Evolutionary conservation across 306 rosid species (phyloP).

Genomic region (Psophocarpus tetragonolobus): DNA sequence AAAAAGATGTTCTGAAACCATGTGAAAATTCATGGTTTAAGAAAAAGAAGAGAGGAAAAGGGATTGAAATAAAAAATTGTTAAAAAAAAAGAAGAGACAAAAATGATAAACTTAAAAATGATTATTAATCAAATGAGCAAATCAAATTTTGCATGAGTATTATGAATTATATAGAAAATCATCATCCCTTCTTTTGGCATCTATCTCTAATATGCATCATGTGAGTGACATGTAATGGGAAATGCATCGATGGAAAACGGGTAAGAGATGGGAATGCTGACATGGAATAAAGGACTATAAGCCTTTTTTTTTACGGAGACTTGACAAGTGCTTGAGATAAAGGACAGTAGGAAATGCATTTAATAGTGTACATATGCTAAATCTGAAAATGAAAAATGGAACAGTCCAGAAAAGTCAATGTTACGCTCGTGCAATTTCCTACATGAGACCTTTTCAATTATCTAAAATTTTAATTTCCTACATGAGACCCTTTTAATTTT

Average conservation of each 20-base stretch:
- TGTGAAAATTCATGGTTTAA: too few species aligned
- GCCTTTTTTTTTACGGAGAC: background rate
- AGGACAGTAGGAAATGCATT: conserved; percentile 23
- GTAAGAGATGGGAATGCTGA: conserved; percentile 18
- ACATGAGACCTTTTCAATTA: background rate
- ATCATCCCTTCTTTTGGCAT: too few species aligned
- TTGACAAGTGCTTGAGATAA: conserved; percentile 12
- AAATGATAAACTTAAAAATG: too few species aligned
- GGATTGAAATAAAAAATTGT: too few species aligned
- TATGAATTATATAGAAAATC: too few species aligned
- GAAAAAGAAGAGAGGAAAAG: too few species aligned
- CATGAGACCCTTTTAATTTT: too few species aligned
- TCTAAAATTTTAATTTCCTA: conserved; percentile 11
- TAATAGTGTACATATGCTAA: conserved; percentile 21
- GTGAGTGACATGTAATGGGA: conserved; percentile 1
- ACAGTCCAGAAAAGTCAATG: conserved; percentile 37
- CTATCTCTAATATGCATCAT: background rate
- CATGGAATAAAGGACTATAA: background rate
- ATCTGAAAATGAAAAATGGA: conserved; percentile 14
- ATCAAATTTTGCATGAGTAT: too few species aligned
- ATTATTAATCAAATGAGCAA: too few species aligned
- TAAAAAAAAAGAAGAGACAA: too few species aligned
- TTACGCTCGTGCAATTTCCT: conserved; percentile 49
- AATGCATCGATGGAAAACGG: background rate
- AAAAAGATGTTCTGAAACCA: too few species aligned